These are phyloP conservation scores for Lactarius hengduanensis DNA, from an alignment of 768 basidiomycete genomes.

Conservation along the genomic window DNA sequence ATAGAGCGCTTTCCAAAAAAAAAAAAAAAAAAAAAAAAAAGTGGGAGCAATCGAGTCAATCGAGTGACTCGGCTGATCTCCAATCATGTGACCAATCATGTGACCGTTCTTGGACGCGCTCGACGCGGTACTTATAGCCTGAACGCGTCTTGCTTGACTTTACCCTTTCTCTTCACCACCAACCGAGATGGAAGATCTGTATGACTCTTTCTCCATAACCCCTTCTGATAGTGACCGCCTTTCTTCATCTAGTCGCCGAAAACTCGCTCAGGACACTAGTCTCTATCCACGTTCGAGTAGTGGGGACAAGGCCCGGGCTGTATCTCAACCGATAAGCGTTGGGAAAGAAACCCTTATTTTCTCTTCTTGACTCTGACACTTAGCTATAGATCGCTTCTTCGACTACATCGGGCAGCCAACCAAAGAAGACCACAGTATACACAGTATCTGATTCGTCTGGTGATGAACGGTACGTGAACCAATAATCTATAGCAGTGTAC, in stretches of 20 bases:
- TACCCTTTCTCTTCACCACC: background rate
- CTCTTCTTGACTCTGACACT: background rate
- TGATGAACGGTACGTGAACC: conserved; percentile 26
- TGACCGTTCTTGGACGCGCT: conserved; percentile 8
- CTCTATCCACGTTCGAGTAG: background rate
- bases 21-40: too few species aligned
- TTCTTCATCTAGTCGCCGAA: conserved; percentile 19
- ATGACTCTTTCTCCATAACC: background rate
- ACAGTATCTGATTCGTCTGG: conserved; percentile 26
- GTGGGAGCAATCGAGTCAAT: too few species aligned
- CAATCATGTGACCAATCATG: background rate
- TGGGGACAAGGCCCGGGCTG: conserved; percentile 6
- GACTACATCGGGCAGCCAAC: conserved; percentile 11
- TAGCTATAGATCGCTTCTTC: conserved; percentile 17
- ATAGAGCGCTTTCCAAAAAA: too few species aligned
- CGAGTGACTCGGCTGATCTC: background rate
- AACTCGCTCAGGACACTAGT: conserved; percentile 21
- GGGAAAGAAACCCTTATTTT: background rate
- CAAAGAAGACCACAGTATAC: conserved; percentile 10
- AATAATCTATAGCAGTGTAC: background rate
- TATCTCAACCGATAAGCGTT: conserved; percentile 7
- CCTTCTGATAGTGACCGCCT: background rate
- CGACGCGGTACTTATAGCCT: background rate
- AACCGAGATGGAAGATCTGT: conserved; percentile 22
- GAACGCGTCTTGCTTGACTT: background rate